A percentile compares a stretch with the other conserved stretches of the same genome.
Evolutionary conservation across 1,284 basidiomycete genomes (phyloP).

Genomic region (Rhizoctonia solani): DNA sequence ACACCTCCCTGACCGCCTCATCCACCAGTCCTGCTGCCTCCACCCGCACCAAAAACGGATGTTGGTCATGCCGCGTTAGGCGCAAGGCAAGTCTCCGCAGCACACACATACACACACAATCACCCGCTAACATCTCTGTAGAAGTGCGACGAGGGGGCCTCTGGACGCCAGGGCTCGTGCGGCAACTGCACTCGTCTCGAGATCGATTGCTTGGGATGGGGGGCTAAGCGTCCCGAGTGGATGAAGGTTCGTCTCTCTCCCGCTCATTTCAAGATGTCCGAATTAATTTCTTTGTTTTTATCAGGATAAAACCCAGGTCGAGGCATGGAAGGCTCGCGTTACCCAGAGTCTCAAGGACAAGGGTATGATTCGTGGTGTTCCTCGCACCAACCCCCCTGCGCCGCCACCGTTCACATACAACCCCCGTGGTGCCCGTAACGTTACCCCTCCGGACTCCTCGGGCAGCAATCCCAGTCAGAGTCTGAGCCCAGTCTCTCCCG

Average conservation of each 20-base stretch:
- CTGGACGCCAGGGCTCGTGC: constrained; percentile 57
- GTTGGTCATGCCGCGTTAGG: constrained; percentile 21
- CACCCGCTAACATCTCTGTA: background rate
- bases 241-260: constrained; percentile 7
- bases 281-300: background rate
- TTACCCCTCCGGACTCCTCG: background rate
- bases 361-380: constrained; percentile 38
- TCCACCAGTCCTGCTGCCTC: background rate
- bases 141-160: constrained; percentile 37
- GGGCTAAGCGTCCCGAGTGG: constrained; percentile 60
- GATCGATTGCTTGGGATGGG: constrained; percentile 84
- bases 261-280: background rate
- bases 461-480: too few species aligned
- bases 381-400: constrained; percentile 31
- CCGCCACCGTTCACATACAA: constrained; percentile 1
- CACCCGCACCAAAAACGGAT: constrained; percentile 23
- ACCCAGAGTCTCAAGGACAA: constrained; percentile 36
- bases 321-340: constrained; percentile 35
- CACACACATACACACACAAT: too few species aligned
- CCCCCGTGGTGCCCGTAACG: background rate
- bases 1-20: background rate
- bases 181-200: constrained; percentile 75
- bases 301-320: constrained; percentile 36
- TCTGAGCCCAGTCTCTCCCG: too few species aligned
- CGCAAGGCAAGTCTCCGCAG: constrained; percentile 6